Base-by-base conservation (phyloP, 805 yeast genomes). In the Ogataea thermomethanolica region DNA sequence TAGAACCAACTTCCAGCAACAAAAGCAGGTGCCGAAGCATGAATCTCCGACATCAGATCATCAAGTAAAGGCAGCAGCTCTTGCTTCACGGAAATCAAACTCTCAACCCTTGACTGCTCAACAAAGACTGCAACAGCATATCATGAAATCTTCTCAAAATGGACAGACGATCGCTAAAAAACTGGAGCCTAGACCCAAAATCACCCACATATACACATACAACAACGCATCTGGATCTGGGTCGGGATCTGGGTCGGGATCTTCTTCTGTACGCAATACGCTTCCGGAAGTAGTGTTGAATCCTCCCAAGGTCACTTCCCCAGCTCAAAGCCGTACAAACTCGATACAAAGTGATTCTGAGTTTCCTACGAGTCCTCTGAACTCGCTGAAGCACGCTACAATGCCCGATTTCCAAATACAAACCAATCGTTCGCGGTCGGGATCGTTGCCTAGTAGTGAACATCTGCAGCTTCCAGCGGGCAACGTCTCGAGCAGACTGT, bases 111-210 rank as follows among this genome's bases (percentile, higher is more conserved):
- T 58, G 10, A 54, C 62, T 7, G 69, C 69, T 1, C 62, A 61
- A 28, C 66, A 63, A 38, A 50, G 69, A 36, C 43, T 65, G 15
- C 68, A 65, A 32, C 61, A 55, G 39, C 67, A 62, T 35, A 64
- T 65, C 14, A 15, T 55, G 31, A 54, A 49, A 43, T 58, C 66
- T 6, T 41, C 59, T 3, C 55, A 55, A 31, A 57, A 43, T 37
- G 69, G 69, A 5, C 54, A 54, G 23, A 44, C 64, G 24, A 50
- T 51, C 23, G 51, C 61, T 3, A 60, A 56, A 41, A 48, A 55
- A 4, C 15, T 59, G 11, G 58, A 54, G 20, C 50, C 44, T 1
- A 50, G 45, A 29, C 57, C 41, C 44, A 22, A 48, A 49, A 42
- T 50, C 60, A 10, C 37, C 43, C 4, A 17, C 20, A 17, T 50